These are phyloP conservation scores for Eucalyptus tenuipes DNA, from an alignment of 345 rosid genomes.

Conservation along the genomic window DNA sequence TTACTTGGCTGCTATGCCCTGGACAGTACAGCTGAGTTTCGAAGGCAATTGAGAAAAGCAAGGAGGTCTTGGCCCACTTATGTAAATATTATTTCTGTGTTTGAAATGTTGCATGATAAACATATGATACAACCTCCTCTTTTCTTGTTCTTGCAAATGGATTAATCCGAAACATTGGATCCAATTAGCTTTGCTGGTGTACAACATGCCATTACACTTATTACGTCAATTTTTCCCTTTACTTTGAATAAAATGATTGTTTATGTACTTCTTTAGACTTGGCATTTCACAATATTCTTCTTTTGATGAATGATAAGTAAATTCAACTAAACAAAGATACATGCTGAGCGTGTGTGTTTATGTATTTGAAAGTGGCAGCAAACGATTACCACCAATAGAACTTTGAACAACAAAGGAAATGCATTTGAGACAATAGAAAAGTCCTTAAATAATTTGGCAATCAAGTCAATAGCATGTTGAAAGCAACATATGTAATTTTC, in stretches of 20 bases:
- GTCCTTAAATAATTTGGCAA: neutral
- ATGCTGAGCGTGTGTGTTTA: neutral
- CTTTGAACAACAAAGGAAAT: neutral
- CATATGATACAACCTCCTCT: neutral
- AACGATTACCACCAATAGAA: neutral
- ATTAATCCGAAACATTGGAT: neutral
- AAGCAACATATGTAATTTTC: neutral
- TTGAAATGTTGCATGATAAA: neutral
- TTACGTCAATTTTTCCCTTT: neutral
- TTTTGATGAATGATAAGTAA: neutral
- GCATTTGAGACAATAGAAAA: neutral
- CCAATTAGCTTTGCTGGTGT: neutral
- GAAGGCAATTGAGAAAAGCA: slow-evolving; percentile 59
- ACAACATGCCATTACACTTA: neutral
- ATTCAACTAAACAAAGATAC: neutral
- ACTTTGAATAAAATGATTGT: neutral
- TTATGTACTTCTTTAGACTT: neutral
- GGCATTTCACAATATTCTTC: neutral
- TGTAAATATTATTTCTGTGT: neutral
- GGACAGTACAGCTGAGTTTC: slow-evolving; percentile 67
- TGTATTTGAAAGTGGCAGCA: neutral
- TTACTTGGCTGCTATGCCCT: slow-evolving; percentile 77
- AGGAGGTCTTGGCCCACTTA: slow-evolving; percentile 41
- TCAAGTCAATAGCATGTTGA: neutral
- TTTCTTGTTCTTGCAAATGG: neutral